Base-by-base conservation (phyloP, 331 rosid species). In the Phaseolus coccineus region DNA sequence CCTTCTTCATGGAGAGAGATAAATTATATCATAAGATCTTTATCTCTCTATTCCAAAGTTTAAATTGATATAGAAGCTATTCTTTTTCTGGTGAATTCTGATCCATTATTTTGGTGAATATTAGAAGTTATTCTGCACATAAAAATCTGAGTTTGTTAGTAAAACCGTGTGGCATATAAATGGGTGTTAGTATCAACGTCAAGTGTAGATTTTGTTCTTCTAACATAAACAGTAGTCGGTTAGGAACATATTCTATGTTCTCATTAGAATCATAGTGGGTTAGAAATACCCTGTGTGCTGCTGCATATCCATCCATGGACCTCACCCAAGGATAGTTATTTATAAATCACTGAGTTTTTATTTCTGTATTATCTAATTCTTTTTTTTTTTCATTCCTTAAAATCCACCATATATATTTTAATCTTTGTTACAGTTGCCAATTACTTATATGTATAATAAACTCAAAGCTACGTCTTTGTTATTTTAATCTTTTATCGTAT, bases 161-260 rank as follows among this genome's bases (percentile, higher is more conserved):
- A 69, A 12, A 28, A 44, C 5, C 76, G 79, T 71, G 79, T 79
- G 39, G n/a, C 16, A 51, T 59, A 39, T 77, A 74, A 71, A 62
- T 6, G 30, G 8, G 22, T n/a, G 62, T 16, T 6, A n/a, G 8
- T 57, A 42, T 79, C 80, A 48, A 71, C 48, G 27, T 53, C 71
- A 51, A 19, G 0, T 3, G 56, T 28, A 52, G 76, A 84, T 84
- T 81, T 69, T 82, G 80, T 82, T 69, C 74, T 71, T 53, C 70
- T 33, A 33, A 33, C 31, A 30, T 30, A 2, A 30, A 30, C 37
- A 33, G 37, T 33, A 19, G 22, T 19, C 22, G 39, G 37, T 74
- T 71, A 50, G 24, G 88, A 87, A 87, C 63, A 76, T 81, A 78
- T 84, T 81, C 88, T 78, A 44, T 79, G 48, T 56, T 46, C 52